Evolutionary conservation across 169 alveolate species (phyloP).

Genomic region (Plasmodium ovale): DNA sequence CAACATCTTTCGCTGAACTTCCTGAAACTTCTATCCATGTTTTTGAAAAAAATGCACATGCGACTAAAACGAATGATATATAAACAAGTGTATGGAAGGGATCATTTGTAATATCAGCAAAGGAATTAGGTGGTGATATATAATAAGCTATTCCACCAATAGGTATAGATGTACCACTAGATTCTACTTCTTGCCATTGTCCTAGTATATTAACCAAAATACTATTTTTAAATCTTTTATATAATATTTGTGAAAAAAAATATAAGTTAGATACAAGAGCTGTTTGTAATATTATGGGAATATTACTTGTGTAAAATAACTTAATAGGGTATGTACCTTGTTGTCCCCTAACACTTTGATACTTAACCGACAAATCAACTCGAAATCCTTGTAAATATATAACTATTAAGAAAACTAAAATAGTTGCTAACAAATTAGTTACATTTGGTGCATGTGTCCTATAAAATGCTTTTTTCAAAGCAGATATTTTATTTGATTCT

Average conservation of each 20-base stretch:
- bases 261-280: conserved; percentile 99
- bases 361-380: conserved; percentile 96
- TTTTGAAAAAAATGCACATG: conserved; percentile 99
- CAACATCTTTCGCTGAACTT: conserved; percentile 98
- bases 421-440: conserved; percentile 97
- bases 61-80: conserved; percentile 96
- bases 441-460: conserved; percentile 99
- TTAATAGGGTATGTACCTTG: conserved; percentile 99
- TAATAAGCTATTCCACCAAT: conserved; percentile 99
- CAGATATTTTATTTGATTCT: conserved; percentile 88
- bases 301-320: conserved; percentile 99
- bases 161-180: conserved; percentile 97
- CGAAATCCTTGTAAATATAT: conserved; percentile 99
- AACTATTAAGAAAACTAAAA: conserved; percentile 97
- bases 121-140: conserved; percentile 98
- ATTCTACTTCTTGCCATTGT: conserved; percentile 96
- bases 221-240: conserved; percentile 97
- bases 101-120: conserved; percentile 93
- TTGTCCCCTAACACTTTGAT: conserved; percentile 97
- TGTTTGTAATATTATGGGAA: conserved; percentile 98
- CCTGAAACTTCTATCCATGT: conserved; percentile 99
- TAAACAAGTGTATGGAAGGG: conserved; percentile 98
- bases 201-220: conserved; percentile 95
- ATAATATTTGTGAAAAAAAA: conserved; percentile 98
- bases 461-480: conserved; percentile 94